Base-by-base conservation (phyloP, 2,329 filamentous ascomycete genomes). In the Colletotrichum aenigma region DNA sequence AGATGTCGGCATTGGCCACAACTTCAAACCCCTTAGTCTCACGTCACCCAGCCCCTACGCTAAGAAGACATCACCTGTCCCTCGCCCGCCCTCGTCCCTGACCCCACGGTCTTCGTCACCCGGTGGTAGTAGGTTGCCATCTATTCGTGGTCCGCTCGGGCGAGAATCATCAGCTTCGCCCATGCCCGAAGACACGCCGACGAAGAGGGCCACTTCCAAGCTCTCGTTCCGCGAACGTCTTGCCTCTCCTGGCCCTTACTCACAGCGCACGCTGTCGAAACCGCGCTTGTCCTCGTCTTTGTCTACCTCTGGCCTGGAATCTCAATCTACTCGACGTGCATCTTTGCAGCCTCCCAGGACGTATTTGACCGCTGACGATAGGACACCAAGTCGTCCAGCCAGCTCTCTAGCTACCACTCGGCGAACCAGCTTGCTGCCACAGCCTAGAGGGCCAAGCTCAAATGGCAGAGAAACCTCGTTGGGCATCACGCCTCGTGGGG, bases 1-100 rank as follows among this genome's bases (percentile, higher is more conserved):
- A 8, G 89, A 92, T 76, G 86, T 92, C n/a, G 89, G 93, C 36
- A 90, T 91, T n/a, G 92, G 93, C 30, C 92, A 94, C 82, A 91
- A 91, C 81, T 94, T 92, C 84, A 93, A 91, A 79, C 91, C 93
- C 13, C 84, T 93, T 13, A 90, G 84, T 43, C 84, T 91, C 60
- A 92, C 90, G 8, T 91, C 91, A 2, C 91, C 92, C 0, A 92
- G 89, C 76, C 89, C 91, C 0, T 91, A 91, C 76, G 83, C 89
- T 7, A 90, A 86, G 79, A 85, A 79, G 64, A 85, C 86, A 1
- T 84, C 87, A 5, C 83, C 81, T n/a, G 80, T 84, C 4, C 80
- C 84, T 13, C 86, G 86, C 48, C 87, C 88, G 3, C 78, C 80
- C 30, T 88, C 88, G 0, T 85, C 88, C 2, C 77, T 87, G 15